Evolutionary conservation across 805 yeast species (phyloP).

Genomic region (Groenewaldozyma tartarivorans): DNA sequence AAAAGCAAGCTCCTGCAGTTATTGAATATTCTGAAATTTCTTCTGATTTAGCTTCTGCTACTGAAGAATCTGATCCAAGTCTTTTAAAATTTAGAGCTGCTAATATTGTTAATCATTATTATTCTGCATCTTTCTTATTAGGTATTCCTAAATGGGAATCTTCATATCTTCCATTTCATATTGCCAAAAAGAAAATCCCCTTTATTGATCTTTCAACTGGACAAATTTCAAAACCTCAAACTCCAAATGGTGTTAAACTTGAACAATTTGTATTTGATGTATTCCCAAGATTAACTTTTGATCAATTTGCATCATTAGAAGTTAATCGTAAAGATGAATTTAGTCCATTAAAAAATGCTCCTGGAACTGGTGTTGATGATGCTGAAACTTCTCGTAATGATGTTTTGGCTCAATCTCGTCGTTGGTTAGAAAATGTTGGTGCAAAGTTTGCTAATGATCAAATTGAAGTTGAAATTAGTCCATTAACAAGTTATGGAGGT

Average conservation of each 20-base stretch:
- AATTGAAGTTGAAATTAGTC: slow-evolving; percentile 63
- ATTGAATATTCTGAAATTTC: slow-evolving; percentile 92
- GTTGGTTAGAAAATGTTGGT: slow-evolving; percentile 69
- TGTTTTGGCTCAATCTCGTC: slow-evolving; percentile 55
- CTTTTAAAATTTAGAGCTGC: slow-evolving; percentile 80
- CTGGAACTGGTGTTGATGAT: slow-evolving; percentile 72
- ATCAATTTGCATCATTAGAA: slow-evolving; percentile 81
- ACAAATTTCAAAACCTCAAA: slow-evolving; percentile 47
- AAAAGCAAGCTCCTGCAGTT: slow-evolving; percentile 64
- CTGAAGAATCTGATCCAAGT: slow-evolving; percentile 37
- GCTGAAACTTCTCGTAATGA: slow-evolving; percentile 72
- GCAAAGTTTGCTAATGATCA: slow-evolving; percentile 37
- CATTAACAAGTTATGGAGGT: slow-evolving; percentile 63
- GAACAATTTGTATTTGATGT: slow-evolving; percentile 98
- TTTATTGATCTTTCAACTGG: slow-evolving; percentile 40
- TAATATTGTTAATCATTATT: slow-evolving; percentile 94
- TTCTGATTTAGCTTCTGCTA: slow-evolving; percentile 56
- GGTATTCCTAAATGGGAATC: slow-evolving; percentile 52
- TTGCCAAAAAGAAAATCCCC: slow-evolving; percentile 85
- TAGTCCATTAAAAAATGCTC: slow-evolving; percentile 87
- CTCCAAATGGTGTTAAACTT: slow-evolving; percentile 84
- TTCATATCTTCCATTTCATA: slow-evolving; percentile 70
- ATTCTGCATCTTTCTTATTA: slow-evolving; percentile 65
- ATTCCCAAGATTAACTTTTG: slow-evolving; percentile 64
- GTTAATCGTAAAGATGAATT: slow-evolving; percentile 81